phyloP scores from a whole-genome alignment of 169 alveolate species.

The Plasmodium berghei region DNA sequence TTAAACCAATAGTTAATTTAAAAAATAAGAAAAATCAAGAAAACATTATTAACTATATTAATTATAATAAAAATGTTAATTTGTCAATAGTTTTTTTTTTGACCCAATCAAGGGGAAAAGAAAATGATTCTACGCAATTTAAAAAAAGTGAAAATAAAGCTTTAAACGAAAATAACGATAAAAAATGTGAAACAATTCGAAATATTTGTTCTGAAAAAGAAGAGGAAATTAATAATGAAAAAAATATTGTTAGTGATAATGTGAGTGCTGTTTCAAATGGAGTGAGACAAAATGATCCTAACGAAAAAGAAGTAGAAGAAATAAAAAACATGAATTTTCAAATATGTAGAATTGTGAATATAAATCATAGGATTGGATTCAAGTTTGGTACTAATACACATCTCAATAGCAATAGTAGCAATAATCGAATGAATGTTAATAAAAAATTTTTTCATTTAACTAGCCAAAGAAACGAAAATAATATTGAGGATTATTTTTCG shows the following conservation, averaged over 20 bases:
- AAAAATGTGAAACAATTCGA: too few species aligned
- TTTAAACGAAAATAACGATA: too few species aligned
- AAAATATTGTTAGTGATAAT: neutral
- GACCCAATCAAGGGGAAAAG: neutral
- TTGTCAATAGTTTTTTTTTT: slow-evolving; percentile 61
- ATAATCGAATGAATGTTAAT: neutral
- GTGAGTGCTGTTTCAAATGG: neutral
- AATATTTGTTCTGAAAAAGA: too few species aligned
- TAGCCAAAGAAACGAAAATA: slow-evolving; percentile 5
- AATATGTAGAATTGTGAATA: slow-evolving; percentile 47
- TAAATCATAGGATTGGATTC: slow-evolving; percentile 53
- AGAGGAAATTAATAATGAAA: neutral
- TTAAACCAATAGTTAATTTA: slow-evolving; percentile 74
- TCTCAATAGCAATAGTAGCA: neutral
- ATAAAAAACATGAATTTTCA: slow-evolving; percentile 21
- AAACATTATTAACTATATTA: slow-evolving; percentile 35
- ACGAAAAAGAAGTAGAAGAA: neutral
- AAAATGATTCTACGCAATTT: neutral
- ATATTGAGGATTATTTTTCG: slow-evolving; percentile 38
- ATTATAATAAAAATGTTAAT: slow-evolving; percentile 43
- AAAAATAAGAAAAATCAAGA: slow-evolving; percentile 60
- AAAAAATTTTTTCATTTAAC: neutral
- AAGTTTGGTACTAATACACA: neutral
- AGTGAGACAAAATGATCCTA: neutral
- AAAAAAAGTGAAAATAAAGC: neutral